Percentiles rank a stretch among this genome's conserved stretches.
phyloP scores from a whole-genome alignment of 805 yeast genomes.

The Scheffersomyces lignosus region DNA sequence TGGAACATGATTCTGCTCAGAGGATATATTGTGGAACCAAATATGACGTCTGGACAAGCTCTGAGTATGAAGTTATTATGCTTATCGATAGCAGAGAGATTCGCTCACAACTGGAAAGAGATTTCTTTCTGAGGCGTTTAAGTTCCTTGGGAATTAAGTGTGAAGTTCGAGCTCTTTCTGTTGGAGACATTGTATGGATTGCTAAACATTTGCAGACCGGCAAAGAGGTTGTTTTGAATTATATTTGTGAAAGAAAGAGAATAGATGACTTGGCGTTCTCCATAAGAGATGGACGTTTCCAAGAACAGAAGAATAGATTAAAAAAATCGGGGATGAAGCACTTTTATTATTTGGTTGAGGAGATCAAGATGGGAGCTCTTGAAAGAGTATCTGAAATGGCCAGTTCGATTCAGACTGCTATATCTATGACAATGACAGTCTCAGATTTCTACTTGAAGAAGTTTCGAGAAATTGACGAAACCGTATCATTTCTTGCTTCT shows the following conservation, averaged over 20 bases:
- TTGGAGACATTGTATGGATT: conserved; percentile 91
- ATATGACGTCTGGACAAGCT: conserved; percentile 61
- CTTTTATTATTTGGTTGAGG: conserved; percentile 80
- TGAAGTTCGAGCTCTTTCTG: conserved; percentile 59
- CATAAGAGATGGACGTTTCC: conserved; percentile 83
- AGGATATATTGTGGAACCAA: conserved; percentile 20
- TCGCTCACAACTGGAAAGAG: conserved; percentile 64
- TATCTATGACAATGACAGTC: conserved; percentile 65
- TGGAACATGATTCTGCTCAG: conserved; percentile 24
- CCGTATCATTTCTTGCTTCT: conserved; percentile 58
- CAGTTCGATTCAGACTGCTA: conserved; percentile 73
- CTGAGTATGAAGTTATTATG: conserved; percentile 58
- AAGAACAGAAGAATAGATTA: conserved; percentile 82
- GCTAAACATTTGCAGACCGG: conserved; percentile 63
- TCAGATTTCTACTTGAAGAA: conserved; percentile 67
- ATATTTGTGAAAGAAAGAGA: conserved; percentile 87
- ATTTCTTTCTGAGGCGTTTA: conserved; percentile 63
- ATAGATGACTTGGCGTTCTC: conserved; percentile 81
- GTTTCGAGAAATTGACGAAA: conserved; percentile 72
- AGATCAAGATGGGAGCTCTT: conserved; percentile 49
- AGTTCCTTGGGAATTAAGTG: conserved; percentile 46
- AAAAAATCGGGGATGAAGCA: conserved; percentile 65
- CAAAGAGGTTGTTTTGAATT: conserved; percentile 69
- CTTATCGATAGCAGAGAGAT: conserved; percentile 83
- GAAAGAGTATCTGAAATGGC: conserved; percentile 43